Evolutionary conservation across 2,329 filamentous ascomycete genomes (phyloP).

Genomic region (Bipolaris gigantea): DNA sequence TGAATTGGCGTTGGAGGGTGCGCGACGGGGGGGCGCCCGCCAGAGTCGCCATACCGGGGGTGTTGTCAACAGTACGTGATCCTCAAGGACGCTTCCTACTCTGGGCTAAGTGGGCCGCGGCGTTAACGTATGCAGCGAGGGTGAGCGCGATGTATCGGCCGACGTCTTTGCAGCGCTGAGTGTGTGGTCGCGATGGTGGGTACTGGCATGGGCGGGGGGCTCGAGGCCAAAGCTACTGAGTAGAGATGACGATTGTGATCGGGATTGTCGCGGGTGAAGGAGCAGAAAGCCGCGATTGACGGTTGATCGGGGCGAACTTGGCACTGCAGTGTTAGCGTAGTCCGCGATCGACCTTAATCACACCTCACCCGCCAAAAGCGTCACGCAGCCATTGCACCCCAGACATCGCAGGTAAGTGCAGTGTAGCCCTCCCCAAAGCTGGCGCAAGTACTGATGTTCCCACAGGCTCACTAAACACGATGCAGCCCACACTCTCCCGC

Average conservation of each 20-base stretch:
- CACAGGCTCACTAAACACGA: slow-evolving; percentile 30
- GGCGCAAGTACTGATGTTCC: slow-evolving; percentile 7
- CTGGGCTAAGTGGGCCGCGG: slow-evolving; percentile 23
- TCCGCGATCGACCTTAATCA: slow-evolving; percentile 28
- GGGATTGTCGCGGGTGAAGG: slow-evolving; percentile 14
- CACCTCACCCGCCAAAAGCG: slow-evolving; percentile 24
- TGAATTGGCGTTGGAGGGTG: slow-evolving; percentile 63
- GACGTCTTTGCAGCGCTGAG: slow-evolving; percentile 5
- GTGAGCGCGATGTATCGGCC: slow-evolving; percentile 17
- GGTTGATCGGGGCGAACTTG: slow-evolving; percentile 20
- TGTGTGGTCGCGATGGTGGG: slow-evolving; percentile 15
- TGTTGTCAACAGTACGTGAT: background rate
- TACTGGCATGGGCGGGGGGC: slow-evolving; percentile 28
- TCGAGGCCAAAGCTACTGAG: slow-evolving; percentile 20
- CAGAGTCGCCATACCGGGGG: slow-evolving; percentile 23
- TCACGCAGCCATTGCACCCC: slow-evolving; percentile 38
- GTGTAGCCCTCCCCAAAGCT: background rate
- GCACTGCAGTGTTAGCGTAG: slow-evolving; percentile 20
- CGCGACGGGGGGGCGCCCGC: slow-evolving; percentile 49
- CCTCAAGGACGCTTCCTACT: slow-evolving; percentile 1
- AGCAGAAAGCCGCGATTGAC: slow-evolving; percentile 25
- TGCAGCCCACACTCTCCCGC: slow-evolving; percentile 30
- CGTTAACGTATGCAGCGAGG: slow-evolving; percentile 7
- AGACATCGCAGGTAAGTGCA: slow-evolving; percentile 28
- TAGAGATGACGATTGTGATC: slow-evolving; percentile 15